These are phyloP conservation scores for Candida pseudocylindracea DNA, from an alignment of 1,139 yeast genomes.

Conservation along the genomic window DNA sequence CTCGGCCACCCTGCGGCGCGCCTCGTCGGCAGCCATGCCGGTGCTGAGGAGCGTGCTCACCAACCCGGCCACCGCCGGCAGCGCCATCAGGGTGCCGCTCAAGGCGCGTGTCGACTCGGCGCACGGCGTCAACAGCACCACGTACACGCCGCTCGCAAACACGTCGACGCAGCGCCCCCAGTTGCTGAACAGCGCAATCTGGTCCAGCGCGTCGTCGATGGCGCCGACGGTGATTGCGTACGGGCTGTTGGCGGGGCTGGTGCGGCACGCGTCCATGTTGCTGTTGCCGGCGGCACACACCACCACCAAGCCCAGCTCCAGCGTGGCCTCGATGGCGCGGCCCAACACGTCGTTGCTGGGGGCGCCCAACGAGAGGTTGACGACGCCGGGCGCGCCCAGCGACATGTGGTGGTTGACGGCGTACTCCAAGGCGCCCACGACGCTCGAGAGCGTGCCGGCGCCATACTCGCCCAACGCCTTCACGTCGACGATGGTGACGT, in stretches of 20 bases:
- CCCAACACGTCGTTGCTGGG: constrained; percentile 41
- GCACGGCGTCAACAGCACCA: constrained; percentile 26
- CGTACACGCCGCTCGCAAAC: constrained; percentile 60
- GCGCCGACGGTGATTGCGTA: constrained; percentile 74
- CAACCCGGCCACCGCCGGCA: constrained; percentile 63
- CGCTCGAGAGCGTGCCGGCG: constrained; percentile 43
- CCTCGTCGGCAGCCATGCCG: constrained; percentile 24
- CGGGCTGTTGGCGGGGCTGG: constrained; percentile 61
- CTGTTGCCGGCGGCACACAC: constrained; percentile 87
- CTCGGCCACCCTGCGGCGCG: constrained; percentile 16
- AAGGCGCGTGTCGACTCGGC: too few relatives aligned
- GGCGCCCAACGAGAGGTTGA: constrained; percentile 68
- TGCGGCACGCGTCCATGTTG: constrained; percentile 51
- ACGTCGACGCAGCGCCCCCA: constrained; percentile 82
- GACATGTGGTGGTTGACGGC: constrained; percentile 34
- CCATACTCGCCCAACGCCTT: constrained; percentile 49
- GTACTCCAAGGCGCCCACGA: constrained; percentile 49
- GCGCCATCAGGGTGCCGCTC: constrained; percentile 68
- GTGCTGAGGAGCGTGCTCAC: constrained; percentile 39
- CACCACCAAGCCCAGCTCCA: constrained; percentile 45
- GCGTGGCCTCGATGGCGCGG: constrained; percentile 51
- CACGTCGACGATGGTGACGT: constrained; percentile 37
- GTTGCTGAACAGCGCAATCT: constrained; percentile 54
- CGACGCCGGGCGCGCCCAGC: constrained; percentile 30
- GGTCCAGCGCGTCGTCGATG: constrained; percentile 48